Evolutionary conservation across 495 filamentous ascomycete genomes (phyloP).

Genomic region (Xeromyces bisporus): DNA sequence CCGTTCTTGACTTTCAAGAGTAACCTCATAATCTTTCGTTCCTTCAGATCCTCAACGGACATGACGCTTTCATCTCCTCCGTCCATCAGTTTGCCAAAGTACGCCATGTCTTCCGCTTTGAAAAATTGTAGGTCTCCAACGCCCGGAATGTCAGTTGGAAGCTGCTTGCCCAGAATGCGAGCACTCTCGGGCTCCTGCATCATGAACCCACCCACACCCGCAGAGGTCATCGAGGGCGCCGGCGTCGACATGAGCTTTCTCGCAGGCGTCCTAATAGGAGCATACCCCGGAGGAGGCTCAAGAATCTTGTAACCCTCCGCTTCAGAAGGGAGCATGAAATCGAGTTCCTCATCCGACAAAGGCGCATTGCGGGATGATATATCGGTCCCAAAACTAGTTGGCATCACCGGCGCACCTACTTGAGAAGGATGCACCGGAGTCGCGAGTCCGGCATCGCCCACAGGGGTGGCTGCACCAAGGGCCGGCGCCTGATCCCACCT

Average conservation of each 20-base stretch:
- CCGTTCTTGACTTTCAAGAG: constrained; percentile 98
- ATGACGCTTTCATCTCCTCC: constrained; percentile 83
- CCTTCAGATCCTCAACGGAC: constrained; percentile 88
- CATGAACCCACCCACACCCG: constrained; percentile 73
- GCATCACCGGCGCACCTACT: constrained; percentile 33
- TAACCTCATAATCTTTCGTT: constrained; percentile 95
- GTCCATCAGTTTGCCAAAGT: constrained; percentile 96
- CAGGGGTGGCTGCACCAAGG: constrained; percentile 49
- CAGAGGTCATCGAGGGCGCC: constrained; percentile 41
- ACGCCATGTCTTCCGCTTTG: constrained; percentile 97
- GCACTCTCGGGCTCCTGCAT: constrained; percentile 87
- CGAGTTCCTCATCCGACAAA: constrained; percentile 83
- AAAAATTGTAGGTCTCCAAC: constrained; percentile 97
- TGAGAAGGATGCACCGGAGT: constrained; percentile 79
- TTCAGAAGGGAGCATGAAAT: constrained; percentile 76
- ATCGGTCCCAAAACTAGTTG: constrained; percentile 60
- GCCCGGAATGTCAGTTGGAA: constrained; percentile 92
- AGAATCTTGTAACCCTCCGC: constrained; percentile 94
- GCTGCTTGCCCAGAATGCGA: constrained; percentile 66
- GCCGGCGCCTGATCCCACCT: constrained; percentile 80
- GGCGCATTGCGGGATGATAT: constrained; percentile 61
- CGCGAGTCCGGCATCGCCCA: constrained; percentile 63
- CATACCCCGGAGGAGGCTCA: constrained; percentile 84
- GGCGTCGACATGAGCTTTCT: constrained; percentile 68
- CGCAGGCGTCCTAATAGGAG: constrained; percentile 59